These are phyloP conservation scores for Erodium moschatum DNA, from an alignment of 441 rosid species.

Conservation along the genomic window DNA sequence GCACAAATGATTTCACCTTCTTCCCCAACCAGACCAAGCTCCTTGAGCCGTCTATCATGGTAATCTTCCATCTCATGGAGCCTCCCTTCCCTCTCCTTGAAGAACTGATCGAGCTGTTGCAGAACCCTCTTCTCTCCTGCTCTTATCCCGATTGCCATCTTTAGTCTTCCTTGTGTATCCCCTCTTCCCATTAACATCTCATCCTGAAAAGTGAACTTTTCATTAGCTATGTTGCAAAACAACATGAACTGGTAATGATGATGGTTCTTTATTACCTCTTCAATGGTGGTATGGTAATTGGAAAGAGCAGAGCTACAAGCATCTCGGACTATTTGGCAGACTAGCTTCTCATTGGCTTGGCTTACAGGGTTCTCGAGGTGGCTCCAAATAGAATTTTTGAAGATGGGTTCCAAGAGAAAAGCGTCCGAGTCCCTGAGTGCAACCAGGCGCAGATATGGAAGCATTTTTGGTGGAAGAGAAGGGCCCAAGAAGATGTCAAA, in stretches of 20 bases:
- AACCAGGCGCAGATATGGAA: constrained; percentile 65
- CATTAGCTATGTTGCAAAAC: not conserved
- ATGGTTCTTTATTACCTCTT: constrained; percentile 46
- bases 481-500: constrained; percentile 53
- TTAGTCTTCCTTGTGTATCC: constrained; percentile 35
- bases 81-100: constrained; percentile 57
- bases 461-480: constrained; percentile 62
- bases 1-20: constrained; percentile 88
- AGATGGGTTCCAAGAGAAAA: constrained; percentile 77
- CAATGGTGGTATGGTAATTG: constrained; percentile 53
- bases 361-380: constrained; percentile 80
- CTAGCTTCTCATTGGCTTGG: constrained; percentile 65
- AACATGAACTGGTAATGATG: too few species aligned
- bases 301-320: constrained; percentile 84
- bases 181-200: constrained; percentile 46
- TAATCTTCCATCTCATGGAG: constrained; percentile 66
- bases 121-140: constrained; percentile 75
- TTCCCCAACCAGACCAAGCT: constrained; percentile 83
- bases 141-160: constrained; percentile 62
- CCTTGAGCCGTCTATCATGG: constrained; percentile 80
- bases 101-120: constrained; percentile 54
- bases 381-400: constrained; percentile 72
- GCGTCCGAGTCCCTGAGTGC: constrained; percentile 77
- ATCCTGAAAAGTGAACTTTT: constrained; percentile 38
- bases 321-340: constrained; percentile 60